phyloP scores from a whole-genome alignment of 2,329 filamentous ascomycete species.

The Fusarium subtropicale region DNA sequence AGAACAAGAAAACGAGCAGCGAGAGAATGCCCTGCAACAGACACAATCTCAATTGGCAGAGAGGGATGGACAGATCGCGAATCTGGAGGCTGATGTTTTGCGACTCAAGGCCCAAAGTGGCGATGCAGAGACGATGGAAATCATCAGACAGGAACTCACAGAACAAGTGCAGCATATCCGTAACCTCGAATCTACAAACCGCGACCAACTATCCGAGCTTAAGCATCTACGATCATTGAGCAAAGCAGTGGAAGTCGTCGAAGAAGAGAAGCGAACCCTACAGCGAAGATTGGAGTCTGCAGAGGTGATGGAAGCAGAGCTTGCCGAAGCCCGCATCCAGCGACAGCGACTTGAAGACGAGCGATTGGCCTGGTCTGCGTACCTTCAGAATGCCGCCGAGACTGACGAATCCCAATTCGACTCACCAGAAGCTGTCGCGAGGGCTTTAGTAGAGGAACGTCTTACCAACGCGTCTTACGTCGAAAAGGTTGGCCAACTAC shows the following conservation, averaged over 20 bases:
- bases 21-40: conserved; percentile 67
- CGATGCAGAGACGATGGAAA: conserved; percentile 84
- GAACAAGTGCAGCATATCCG: conserved; percentile 95
- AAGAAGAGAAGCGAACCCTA: conserved; percentile 91
- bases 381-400: conserved; percentile 76
- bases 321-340: conserved; percentile 83
- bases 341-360: conserved; percentile 91
- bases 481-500: conserved; percentile 81
- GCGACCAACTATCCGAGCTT: conserved; percentile 82
- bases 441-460: conserved; percentile 84
- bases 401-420: conserved; percentile 79
- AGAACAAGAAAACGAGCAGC: conserved; percentile 67
- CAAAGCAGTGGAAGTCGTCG: conserved; percentile 91
- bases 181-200: conserved; percentile 81
- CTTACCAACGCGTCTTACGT: conserved; percentile 83
- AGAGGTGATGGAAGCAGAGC: conserved; percentile 77
- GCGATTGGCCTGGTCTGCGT: conserved; percentile 84
- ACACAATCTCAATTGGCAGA: conserved; percentile 75
- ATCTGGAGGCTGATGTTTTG: conserved; percentile 85
- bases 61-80: conserved; percentile 76
- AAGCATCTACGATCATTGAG: conserved; percentile 83
- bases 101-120: conserved; percentile 87
- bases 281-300: conserved; percentile 82
- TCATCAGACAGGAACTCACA: conserved; percentile 88
- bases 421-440: conserved; percentile 87